These are phyloP conservation scores for Ciborinia camelliae DNA, from an alignment of 2,329 filamentous ascomycete species.

Conservation along the genomic window DNA sequence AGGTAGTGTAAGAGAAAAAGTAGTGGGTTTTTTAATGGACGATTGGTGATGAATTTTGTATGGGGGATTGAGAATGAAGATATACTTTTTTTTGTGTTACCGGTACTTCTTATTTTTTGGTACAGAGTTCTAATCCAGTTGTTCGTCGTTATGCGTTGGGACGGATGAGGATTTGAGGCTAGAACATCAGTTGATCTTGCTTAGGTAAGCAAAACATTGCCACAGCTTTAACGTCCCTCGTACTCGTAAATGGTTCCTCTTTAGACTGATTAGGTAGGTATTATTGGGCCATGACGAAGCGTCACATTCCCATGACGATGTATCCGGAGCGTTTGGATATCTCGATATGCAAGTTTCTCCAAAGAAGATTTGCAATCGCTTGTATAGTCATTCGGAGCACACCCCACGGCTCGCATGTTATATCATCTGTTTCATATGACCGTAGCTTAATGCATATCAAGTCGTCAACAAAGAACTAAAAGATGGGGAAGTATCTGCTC, in stretches of 20 bases:
- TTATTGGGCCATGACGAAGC: too few relatives aligned
- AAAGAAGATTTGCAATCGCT: background rate
- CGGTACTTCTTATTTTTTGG: too few relatives aligned
- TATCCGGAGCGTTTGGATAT: too few relatives aligned
- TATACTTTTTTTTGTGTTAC: background rate
- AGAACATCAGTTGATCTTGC: too few relatives aligned
- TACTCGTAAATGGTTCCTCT: background rate
- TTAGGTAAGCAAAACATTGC: background rate
- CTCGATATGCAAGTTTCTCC: too few relatives aligned
- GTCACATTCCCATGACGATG: too few relatives aligned
- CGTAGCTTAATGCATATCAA: background rate
- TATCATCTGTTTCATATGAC: background rate
- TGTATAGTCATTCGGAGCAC: background rate
- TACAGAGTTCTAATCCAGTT: too few relatives aligned
- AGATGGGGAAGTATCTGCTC: background rate
- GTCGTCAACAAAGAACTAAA: background rate
- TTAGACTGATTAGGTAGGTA: too few relatives aligned
- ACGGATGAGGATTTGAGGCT: too few relatives aligned
- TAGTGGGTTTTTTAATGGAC: background rate
- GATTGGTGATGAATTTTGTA: background rate
- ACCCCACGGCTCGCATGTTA: background rate
- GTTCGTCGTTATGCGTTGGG: too few relatives aligned
- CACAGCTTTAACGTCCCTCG: background rate
- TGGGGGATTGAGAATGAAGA: background rate
- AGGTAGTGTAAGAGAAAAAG: background rate